A percentile compares a stretch with the other conserved stretches of the same genome.
Evolutionary conservation across 2,329 filamentous ascomycete genomes (phyloP).

Genomic region (Trichoderma sp.): DNA sequence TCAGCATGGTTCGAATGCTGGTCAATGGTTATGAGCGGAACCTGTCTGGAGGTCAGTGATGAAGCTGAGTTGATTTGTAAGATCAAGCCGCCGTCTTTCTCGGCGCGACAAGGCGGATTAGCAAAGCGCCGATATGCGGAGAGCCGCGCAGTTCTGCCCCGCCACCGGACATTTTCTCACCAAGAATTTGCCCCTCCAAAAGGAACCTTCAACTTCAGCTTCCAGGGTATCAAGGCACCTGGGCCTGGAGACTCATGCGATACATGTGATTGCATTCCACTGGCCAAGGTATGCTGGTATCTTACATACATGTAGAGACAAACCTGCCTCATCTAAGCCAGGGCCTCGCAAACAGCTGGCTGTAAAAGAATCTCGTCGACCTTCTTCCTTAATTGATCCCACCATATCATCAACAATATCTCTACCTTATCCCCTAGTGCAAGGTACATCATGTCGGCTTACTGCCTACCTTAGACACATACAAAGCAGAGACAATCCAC

Average conservation of each 20-base stretch:
- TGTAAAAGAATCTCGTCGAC: no score
- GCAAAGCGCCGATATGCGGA: constrained; percentile 29
- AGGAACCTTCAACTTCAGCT: background rate
- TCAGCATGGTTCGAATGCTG: background rate
- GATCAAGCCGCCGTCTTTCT: background rate
- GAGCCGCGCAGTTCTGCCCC: constrained; percentile 1
- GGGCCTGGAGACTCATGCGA: no score
- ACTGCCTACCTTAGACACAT: no score
- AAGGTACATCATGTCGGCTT: no score
- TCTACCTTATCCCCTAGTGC: no score
- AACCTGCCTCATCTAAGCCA: no score
- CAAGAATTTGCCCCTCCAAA: background rate
- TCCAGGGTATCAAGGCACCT: background rate
- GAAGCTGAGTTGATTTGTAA: constrained; percentile 27
- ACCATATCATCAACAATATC: no score
- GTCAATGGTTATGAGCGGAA: background rate
- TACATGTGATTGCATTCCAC: background rate
- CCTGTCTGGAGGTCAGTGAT: background rate
- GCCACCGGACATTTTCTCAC: background rate
- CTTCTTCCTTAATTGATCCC: no score
- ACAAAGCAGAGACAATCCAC: no score
- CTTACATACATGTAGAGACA: no score
- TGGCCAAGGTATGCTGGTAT: no score
- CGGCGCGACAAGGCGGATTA: constrained; percentile 17
- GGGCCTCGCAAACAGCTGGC: no score